phyloP scores from a whole-genome alignment of 805 yeast genomes.

The Saturnispora quitensis region DNA sequence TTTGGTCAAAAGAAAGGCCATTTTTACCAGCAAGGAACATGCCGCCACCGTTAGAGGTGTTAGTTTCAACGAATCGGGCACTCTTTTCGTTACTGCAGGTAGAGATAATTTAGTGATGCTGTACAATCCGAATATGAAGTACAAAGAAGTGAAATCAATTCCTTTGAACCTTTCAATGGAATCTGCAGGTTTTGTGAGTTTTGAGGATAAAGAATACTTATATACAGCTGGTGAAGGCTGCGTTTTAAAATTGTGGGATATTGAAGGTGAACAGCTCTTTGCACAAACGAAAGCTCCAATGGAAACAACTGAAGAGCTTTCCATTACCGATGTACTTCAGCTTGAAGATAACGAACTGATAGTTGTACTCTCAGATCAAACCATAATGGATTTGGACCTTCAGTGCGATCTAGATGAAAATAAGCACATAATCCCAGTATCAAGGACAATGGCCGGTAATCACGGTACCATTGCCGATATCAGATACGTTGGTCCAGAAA shows the following conservation, averaged over 20 bases:
- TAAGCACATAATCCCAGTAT: constrained; percentile 31
- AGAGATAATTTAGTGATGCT: constrained; percentile 70
- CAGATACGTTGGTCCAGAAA: constrained; percentile 60
- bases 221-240: constrained; percentile 77
- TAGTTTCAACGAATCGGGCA: constrained; percentile 47
- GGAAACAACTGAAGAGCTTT: constrained; percentile 61
- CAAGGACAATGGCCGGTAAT: constrained; percentile 71
- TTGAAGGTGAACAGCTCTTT: constrained; percentile 37
- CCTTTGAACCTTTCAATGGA: constrained; percentile 71
- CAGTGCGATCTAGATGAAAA: constrained; percentile 21
- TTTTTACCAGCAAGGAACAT: constrained; percentile 61
- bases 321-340: constrained; percentile 48
- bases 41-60: constrained; percentile 80
- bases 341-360: constrained; percentile 30
- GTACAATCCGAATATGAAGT: constrained; percentile 41
- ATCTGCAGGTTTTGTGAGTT: constrained; percentile 48
- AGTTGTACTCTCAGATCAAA: constrained; percentile 75
- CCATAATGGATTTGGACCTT: constrained; percentile 35
- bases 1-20: constrained; percentile 64
- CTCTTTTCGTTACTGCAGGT: constrained; percentile 67
- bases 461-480: constrained; percentile 94
- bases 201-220: constrained; percentile 30
- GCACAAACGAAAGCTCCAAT: constrained; percentile 40
- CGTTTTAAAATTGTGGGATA: constrained; percentile 56
- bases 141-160: constrained; percentile 53